Evolutionary conservation across 163 green algal genomes (phyloP), one percentile per base, ranked within the genome.

Genomic region (Trebouxiophyceae sp.): DNA sequence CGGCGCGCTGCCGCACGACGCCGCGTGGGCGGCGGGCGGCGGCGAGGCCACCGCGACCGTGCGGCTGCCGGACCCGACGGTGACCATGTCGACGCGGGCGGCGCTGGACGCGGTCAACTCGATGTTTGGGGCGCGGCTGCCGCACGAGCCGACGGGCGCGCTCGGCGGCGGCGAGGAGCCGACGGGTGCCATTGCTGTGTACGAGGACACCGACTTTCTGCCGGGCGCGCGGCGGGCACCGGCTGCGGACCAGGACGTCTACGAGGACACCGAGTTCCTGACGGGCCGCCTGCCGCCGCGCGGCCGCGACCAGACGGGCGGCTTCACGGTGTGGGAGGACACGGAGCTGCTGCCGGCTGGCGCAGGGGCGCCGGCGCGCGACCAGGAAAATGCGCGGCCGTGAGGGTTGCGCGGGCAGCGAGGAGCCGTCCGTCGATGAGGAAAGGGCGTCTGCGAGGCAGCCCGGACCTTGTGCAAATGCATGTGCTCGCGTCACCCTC

Each of bases 51-150:
- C 39, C 39, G 39, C 39, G 8, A 45, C 55, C 24, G 19, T 59
- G n/a, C 50, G 50, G 22, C 23, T 20, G 62, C 23, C 4, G 19
- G 81, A 90, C 54, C 81, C 80, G 12, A 89, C 81, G 12, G 69
- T 91, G 24, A 93, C 86, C 2, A 72, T 91, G 3, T 72, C 76
- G 60, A 90, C 81, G 0, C 65, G 71, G 2, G 70, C 73, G 23
- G 86, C 86, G 1, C 86, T 88, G 33, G 73, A 78, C 2, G 74
- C 70, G 0, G 61, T 93, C 39, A 89, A 91, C 55, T 66, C 67
- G 59, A 87, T 91, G 78, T 91, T 93, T 65, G 73, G 29, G 26
- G 32, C 33, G 4, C 29, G 46, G 19, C 57, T 73, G 66, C 66
- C 66, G 2, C 71, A 77, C 30, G 56, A 70, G 54, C n/a, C n/a